phyloP scores from a whole-genome alignment of 2,329 filamentous ascomycete species.

The Penicillium sp. region DNA sequence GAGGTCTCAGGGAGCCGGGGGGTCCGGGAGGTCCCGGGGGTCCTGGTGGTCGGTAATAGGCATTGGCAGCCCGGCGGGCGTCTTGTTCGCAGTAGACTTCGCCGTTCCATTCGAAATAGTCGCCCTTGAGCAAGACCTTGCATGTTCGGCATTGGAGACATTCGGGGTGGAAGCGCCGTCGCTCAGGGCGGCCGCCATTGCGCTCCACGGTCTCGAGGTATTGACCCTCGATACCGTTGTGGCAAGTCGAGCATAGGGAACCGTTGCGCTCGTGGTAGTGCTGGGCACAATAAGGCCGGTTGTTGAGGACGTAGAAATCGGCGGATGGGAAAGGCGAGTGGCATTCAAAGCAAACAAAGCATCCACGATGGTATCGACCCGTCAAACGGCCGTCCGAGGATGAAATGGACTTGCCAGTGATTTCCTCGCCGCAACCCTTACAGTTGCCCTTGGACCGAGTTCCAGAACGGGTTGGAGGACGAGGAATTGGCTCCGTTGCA shows the following conservation, averaged over 20 bases:
- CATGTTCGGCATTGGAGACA: slow-evolving; percentile 84
- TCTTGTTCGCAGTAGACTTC: slow-evolving; percentile 84
- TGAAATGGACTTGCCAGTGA: slow-evolving; percentile 89
- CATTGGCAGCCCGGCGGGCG: slow-evolving; percentile 62
- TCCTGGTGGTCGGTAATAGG: slow-evolving; percentile 27
- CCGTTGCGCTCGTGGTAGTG: slow-evolving; percentile 93
- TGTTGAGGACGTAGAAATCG: slow-evolving; percentile 88
- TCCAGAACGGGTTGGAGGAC: slow-evolving; percentile 45
- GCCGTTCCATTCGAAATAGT: slow-evolving; percentile 88
- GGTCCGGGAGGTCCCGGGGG: slow-evolving; percentile 10
- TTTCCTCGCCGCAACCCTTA: slow-evolving; percentile 75
- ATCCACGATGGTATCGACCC: slow-evolving; percentile 91
- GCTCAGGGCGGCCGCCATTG: slow-evolving; percentile 33
- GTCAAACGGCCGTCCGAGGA: slow-evolving; percentile 90
- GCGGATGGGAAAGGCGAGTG: slow-evolving; percentile 77
- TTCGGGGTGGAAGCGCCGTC: slow-evolving; percentile 78
- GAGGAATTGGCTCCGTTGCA: slow-evolving; percentile 39
- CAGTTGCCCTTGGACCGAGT: slow-evolving; percentile 69
- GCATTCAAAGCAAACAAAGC: slow-evolving; percentile 90
- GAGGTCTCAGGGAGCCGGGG: not conserved
- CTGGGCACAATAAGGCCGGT: slow-evolving; percentile 84
- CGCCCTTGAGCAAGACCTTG: slow-evolving; percentile 70
- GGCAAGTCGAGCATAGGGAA: slow-evolving; percentile 78
- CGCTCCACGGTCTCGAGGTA: slow-evolving; percentile 78
- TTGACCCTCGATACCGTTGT: slow-evolving; percentile 85